A percentile compares a stretch with the other conserved stretches of the same genome.
phyloP scores from a whole-genome alignment of 768 basidiomycete genomes.

The Trametes maxima region DNA sequence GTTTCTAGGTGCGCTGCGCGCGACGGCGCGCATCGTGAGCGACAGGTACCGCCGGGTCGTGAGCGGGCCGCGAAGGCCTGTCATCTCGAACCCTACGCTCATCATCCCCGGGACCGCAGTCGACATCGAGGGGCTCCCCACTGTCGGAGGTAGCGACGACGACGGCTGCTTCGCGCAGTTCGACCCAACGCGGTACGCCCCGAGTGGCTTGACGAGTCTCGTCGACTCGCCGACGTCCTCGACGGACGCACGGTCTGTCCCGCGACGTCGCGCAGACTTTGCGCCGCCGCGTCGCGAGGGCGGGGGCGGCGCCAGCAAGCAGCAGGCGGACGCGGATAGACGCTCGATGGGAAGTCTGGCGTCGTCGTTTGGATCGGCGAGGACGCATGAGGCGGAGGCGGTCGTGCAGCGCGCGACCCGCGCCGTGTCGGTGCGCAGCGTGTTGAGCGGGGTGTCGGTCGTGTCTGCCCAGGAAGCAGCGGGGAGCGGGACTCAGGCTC shows the following conservation, averaged over 20 bases:
- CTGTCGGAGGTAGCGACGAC: conserved; percentile 7
- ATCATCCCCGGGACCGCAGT: conserved; percentile 28
- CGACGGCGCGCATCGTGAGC: conserved; percentile 71
- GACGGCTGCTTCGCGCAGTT: conserved; percentile 6
- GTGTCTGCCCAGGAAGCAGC: conserved; percentile 20
- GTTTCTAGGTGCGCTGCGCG: conserved; percentile 63
- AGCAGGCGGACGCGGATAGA: conserved; percentile 37
- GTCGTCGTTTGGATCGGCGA: conserved; percentile 37
- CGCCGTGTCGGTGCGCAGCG: conserved; percentile 55
- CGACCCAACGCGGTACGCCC: conserved; percentile 36
- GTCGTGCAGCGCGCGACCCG: conserved; percentile 51
- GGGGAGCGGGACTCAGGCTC: too few species aligned
- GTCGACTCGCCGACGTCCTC: conserved; percentile 64
- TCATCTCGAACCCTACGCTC: conserved; percentile 63
- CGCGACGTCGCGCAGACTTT: conserved; percentile 69
- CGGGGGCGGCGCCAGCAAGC: conserved; percentile 40
- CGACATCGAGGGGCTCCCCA: conserved; percentile 21
- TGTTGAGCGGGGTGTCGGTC: conserved; percentile 43
- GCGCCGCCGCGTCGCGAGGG: conserved; percentile 51
- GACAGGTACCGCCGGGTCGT: conserved; percentile 47
- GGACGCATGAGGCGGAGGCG: conserved; percentile 46
- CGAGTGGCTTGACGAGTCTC: conserved; percentile 47
- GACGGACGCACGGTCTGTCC: conserved; percentile 65
- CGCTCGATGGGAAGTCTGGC: conserved; percentile 18
- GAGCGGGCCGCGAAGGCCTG: conserved; percentile 35